Evolutionary conservation across 495 filamentous ascomycete species (phyloP).

Genomic region (Cercophora samala): DNA sequence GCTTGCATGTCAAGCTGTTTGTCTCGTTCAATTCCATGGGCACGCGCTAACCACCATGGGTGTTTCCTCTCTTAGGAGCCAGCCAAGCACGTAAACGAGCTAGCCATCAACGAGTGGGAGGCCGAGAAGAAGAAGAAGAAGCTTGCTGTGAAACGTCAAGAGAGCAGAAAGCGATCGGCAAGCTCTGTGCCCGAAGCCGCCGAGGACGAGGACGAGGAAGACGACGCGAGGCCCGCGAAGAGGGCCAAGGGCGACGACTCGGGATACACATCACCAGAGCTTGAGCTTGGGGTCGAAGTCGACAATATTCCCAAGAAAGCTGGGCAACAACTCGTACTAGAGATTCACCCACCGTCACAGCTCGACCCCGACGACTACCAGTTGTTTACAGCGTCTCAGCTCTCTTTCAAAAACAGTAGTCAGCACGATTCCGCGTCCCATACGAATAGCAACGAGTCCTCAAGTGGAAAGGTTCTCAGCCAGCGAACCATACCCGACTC

Average conservation of each 20-base stretch:
- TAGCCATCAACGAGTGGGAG: slow-evolving; percentile 37
- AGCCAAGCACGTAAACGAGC: slow-evolving; percentile 31
- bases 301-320: background rate
- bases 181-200: slow-evolving; percentile 8
- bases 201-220: slow-evolving; percentile 12
- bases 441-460: background rate
- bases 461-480: background rate
- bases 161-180: slow-evolving; percentile 14
- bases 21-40: background rate
- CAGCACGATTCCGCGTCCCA: slow-evolving; percentile 15
- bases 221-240: slow-evolving; percentile 1
- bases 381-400: slow-evolving; percentile 15
- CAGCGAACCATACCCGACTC: slow-evolving; percentile 33
- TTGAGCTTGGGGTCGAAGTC: background rate
- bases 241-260: background rate
- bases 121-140: slow-evolving; percentile 14
- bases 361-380: slow-evolving; percentile 24
- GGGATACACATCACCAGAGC: background rate
- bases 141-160: background rate
- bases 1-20: background rate
- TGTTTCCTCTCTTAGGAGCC: slow-evolving; percentile 34
- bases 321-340: background rate
- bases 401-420: background rate
- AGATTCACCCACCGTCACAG: background rate
- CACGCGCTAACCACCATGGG: slow-evolving; percentile 10